A percentile compares a stretch with the other conserved stretches of the same genome.
phyloP scores from a whole-genome alignment of 2,329 filamentous ascomycete genomes.

The Xylariales sp. region DNA sequence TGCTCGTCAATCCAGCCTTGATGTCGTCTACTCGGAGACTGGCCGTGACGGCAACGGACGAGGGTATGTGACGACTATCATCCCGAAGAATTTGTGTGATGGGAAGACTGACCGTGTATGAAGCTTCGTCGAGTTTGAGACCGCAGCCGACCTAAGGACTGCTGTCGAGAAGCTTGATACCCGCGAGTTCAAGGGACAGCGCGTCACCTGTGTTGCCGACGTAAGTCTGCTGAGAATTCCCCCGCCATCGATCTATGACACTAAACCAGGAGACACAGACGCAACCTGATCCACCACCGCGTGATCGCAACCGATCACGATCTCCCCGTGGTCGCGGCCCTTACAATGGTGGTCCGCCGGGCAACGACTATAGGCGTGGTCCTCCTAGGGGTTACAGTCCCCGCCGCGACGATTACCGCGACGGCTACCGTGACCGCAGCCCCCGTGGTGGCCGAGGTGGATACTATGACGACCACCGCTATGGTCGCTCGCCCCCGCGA shows the following conservation, averaged over 20 bases:
- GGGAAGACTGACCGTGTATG: neutral
- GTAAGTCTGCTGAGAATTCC: slow-evolving; percentile 47
- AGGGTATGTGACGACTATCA: slow-evolving; percentile 60
- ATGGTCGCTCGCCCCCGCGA: slow-evolving; percentile 70
- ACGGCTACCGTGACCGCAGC: slow-evolving; percentile 84
- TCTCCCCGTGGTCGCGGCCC: slow-evolving; percentile 65
- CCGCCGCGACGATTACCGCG: slow-evolving; percentile 58
- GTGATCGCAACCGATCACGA: slow-evolving; percentile 73
- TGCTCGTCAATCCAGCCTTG: slow-evolving; percentile 90
- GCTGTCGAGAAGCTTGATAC: slow-evolving; percentile 94
- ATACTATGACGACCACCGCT: slow-evolving; percentile 82
- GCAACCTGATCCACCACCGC: slow-evolving; percentile 70
- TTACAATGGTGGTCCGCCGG: slow-evolving; percentile 48
- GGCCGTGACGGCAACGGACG: slow-evolving; percentile 85
- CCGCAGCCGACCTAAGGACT: slow-evolving; percentile 78
- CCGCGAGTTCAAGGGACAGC: slow-evolving; percentile 85
- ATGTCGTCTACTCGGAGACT: slow-evolving; percentile 97
- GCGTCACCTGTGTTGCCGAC: slow-evolving; percentile 82
- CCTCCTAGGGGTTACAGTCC: slow-evolving; percentile 79
- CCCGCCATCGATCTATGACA: slow-evolving; percentile 8
- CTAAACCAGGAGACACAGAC: slow-evolving; percentile 46
- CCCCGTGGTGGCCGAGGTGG: slow-evolving; percentile 59
- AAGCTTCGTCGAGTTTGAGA: slow-evolving; percentile 99
- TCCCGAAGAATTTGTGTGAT: neutral
- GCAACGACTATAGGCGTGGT: slow-evolving; percentile 59